Evolutionary conservation across 1,284 basidiomycete species (phyloP).

Genomic region (Tremellales sp.): DNA sequence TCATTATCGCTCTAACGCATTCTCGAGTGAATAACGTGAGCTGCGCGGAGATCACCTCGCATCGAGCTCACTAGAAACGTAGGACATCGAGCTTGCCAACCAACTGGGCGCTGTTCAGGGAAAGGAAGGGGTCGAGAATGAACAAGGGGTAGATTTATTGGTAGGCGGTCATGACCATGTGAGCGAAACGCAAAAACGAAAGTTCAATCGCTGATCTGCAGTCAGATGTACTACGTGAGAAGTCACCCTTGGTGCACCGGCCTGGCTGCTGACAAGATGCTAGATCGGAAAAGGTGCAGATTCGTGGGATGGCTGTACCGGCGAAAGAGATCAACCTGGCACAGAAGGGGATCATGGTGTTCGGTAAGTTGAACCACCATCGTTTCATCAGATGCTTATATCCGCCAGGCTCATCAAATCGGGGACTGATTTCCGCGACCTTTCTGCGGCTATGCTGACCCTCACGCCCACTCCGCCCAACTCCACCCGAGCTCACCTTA

Average conservation of each 20-base stretch:
- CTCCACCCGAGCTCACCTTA: slow-evolving; percentile 60
- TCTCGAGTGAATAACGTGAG: slow-evolving; percentile 64
- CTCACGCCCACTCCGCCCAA: slow-evolving; percentile 59
- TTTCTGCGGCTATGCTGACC: slow-evolving; percentile 68
- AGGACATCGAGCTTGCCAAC: slow-evolving; percentile 68
- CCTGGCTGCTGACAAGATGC: background rate
- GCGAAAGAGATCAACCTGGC: slow-evolving; percentile 59
- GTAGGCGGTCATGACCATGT: slow-evolving; percentile 86
- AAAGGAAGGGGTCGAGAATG: slow-evolving; percentile 45
- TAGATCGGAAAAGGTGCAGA: slow-evolving; percentile 72
- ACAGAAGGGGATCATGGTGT: slow-evolving; percentile 71
- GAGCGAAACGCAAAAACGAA: slow-evolving; percentile 6
- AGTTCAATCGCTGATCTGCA: slow-evolving; percentile 2
- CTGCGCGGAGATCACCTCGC: background rate
- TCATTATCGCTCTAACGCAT: slow-evolving; percentile 79
- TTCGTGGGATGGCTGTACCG: slow-evolving; percentile 67
- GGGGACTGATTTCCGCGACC: slow-evolving; percentile 84
- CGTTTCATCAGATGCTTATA: background rate
- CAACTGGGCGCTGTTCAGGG: slow-evolving; percentile 60
- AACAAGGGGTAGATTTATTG: slow-evolving; percentile 78
- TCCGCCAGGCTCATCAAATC: slow-evolving; percentile 62
- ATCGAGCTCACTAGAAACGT: background rate
- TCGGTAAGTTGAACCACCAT: slow-evolving; percentile 48
- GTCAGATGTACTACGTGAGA: slow-evolving; percentile 37
- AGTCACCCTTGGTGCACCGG: background rate